phyloP scores from a whole-genome alignment of 768 basidiomycete species.

The Naganishia randhawae region DNA sequence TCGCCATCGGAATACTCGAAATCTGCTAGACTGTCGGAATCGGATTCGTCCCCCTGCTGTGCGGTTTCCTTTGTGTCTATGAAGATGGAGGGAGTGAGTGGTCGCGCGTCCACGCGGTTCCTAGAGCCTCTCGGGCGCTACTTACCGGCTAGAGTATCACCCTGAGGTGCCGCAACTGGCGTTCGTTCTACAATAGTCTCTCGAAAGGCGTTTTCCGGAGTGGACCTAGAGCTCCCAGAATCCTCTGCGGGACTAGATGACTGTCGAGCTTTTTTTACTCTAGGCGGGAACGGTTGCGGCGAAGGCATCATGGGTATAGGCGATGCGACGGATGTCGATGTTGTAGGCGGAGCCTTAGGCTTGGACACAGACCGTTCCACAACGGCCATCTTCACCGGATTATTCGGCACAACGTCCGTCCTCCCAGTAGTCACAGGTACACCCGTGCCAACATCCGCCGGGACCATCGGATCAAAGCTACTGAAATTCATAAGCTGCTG shows the following conservation, averaged over 20 bases:
- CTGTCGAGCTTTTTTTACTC: neutral
- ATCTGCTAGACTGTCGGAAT: neutral
- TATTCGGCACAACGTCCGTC: neutral
- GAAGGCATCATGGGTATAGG: neutral
- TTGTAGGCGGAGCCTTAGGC: neutral
- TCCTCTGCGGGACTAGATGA: neutral
- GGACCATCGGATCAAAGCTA: slow-evolving; percentile 15
- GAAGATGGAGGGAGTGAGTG: no score
- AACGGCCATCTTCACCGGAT: slow-evolving; percentile 14
- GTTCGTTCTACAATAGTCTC: neutral
- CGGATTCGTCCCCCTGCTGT: neutral
- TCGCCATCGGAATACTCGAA: slow-evolving; percentile 29
- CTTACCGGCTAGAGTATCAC: neutral
- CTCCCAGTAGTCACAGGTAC: neutral
- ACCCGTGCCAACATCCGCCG: neutral
- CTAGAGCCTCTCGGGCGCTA: no score
- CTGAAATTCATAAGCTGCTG: slow-evolving; percentile 6
- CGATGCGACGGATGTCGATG: neutral
- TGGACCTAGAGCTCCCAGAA: no score
- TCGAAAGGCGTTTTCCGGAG: neutral
- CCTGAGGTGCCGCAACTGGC: neutral
- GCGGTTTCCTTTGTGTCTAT: neutral
- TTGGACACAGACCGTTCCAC: neutral
- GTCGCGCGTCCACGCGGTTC: no score
- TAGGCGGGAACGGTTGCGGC: neutral